Base-by-base conservation (phyloP, 2,329 filamentous ascomycete species). In the Pseudonectria foliicola region DNA sequence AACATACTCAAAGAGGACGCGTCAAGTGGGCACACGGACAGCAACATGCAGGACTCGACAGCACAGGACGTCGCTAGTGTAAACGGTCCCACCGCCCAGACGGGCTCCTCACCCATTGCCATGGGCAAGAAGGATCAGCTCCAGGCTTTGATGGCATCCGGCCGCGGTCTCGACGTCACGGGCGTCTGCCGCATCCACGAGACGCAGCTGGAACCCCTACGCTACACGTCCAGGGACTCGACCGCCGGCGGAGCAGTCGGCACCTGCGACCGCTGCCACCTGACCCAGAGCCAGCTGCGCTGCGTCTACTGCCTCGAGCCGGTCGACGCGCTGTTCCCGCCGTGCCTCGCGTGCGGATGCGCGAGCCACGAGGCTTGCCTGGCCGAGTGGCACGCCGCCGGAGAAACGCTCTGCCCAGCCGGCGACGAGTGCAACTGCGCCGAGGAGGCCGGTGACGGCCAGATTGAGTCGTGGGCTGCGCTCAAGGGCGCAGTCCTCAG, bases 341-440 rank as follows among this genome's bases (percentile, higher is more conserved):
- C 77, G 1, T 82, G 78, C 42, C 63, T 82, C 3, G 68, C 69
- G 10, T 82, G 78, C 43, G 77, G 77, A 10, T 82, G 78, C 44
- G 71, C 71, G 7, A 70, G 67, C 33, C 78, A 82, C 53, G 70
- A 77, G 29, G 55, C 61, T 7, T 82, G 78, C 42, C 63, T 77
- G 12, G 66, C 65, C 3, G 72, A 76, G 48, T 79, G 75, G 74
- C 72, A 77, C 44, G 67, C 63, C 6, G 66, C 67, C 6, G 72
- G 72, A 14, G 73, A 77, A 53, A 68, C 60, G 2, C 57, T 69
- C 30, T 82, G 78, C 37, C 75, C 77, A 0, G 77, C 75, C 0
- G 77, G 77, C 2, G 78, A 81, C 48, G 78, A 81, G 50, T 82
- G 78, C 49, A 64, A 73, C 39, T 82, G 78, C 46, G 64, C 71